phyloP scores from a whole-genome alignment of 768 basidiomycete species.

The Agrocybe praecox region DNA sequence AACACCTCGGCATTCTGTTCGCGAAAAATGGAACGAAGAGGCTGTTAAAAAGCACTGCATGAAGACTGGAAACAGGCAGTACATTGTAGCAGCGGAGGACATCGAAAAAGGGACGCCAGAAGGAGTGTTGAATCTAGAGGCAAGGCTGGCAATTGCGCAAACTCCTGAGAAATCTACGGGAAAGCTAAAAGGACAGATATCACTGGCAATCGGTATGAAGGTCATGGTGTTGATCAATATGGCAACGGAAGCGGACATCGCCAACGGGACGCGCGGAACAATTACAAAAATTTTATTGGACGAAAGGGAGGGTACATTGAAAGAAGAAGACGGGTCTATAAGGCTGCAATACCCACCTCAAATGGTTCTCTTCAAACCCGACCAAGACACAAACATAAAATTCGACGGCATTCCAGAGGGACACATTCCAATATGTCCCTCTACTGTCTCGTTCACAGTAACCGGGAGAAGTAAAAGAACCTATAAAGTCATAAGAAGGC shows the following conservation, averaged over 20 bases:
- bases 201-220: constrained; percentile 29
- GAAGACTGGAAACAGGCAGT: constrained; percentile 18
- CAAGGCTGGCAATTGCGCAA: constrained; percentile 3
- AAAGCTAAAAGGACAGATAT: constrained; percentile 21
- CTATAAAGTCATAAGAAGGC: constrained; percentile 13
- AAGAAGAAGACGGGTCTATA: background rate
- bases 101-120: background rate
- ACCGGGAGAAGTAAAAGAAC: background rate
- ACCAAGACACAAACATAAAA: constrained; percentile 6
- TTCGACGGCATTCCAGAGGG: constrained; percentile 7
- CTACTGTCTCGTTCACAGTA: constrained; percentile 16
- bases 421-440: constrained; percentile 11
- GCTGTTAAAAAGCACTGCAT: constrained; percentile 22
- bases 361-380: constrained; percentile 32
- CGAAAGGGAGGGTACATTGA: constrained; percentile 21
- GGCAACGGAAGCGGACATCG: constrained; percentile 37
- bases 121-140: background rate
- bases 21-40: constrained; percentile 37
- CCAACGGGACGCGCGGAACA: constrained; percentile 39
- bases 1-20: constrained; percentile 36
- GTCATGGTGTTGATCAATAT: constrained; percentile 40
- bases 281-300: constrained; percentile 35
- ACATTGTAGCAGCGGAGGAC: constrained; percentile 32
- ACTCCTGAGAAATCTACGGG: constrained; percentile 10
- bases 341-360: constrained; percentile 31